Percentiles rank a stretch among this genome's conserved stretches.
Evolutionary conservation across 495 filamentous ascomycete species (phyloP).

Genomic region (Aspergillus sparsus): DNA sequence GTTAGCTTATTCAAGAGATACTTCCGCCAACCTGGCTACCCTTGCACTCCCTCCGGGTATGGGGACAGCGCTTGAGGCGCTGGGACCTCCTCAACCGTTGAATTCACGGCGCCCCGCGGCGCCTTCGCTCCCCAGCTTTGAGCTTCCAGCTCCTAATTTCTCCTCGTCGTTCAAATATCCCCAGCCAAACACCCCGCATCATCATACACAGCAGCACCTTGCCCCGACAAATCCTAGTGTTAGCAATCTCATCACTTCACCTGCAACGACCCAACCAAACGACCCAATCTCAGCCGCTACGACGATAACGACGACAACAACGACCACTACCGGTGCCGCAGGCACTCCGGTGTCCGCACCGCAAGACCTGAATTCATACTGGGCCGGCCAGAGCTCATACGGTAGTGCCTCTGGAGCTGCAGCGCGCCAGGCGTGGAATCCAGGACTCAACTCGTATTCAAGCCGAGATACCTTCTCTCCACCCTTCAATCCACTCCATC

Average conservation of each 20-base stretch:
- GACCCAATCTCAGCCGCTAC: constrained; percentile 53
- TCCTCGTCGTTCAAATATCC: constrained; percentile 45
- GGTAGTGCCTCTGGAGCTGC: constrained; percentile 49
- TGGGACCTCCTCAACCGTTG: constrained; percentile 46
- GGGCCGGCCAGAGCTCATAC: constrained; percentile 57
- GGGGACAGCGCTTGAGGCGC: constrained; percentile 47
- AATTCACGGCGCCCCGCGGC: constrained; percentile 62
- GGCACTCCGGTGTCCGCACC: constrained; percentile 16
- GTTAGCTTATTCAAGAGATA: constrained; percentile 28
- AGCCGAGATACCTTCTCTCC: constrained; percentile 58
- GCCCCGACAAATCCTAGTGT: constrained; percentile 54
- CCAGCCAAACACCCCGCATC: constrained; percentile 35
- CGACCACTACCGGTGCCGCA: constrained; percentile 52
- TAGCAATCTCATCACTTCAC: constrained; percentile 63
- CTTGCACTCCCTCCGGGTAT: constrained; percentile 50
- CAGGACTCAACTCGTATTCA: constrained; percentile 41
- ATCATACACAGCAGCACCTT: constrained; percentile 38
- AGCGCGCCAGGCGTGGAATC: constrained; percentile 47
- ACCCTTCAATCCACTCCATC: constrained; percentile 45
- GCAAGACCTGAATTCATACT: constrained; percentile 47
- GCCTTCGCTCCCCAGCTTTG: constrained; percentile 61
- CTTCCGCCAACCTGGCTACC: constrained; percentile 44
- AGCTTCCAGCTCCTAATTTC: constrained; percentile 58
- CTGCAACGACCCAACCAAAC: constrained; percentile 58
- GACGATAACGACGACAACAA: constrained; percentile 22